These are phyloP conservation scores for Elsinoe perseae DNA, from an alignment of 2,329 filamentous ascomycete species.

Conservation along the genomic window DNA sequence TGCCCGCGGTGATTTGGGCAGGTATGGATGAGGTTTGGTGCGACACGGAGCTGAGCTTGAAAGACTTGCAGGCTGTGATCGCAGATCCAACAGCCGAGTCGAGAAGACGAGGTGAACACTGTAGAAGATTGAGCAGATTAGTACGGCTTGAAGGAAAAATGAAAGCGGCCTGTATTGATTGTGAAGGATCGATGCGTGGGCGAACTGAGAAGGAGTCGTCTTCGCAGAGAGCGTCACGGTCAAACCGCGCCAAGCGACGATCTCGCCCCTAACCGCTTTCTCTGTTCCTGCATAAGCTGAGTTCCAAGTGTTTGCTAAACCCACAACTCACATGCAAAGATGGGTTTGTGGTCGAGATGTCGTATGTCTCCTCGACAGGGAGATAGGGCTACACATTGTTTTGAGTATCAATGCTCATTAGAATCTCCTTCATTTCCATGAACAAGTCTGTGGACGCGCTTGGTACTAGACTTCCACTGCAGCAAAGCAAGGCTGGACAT, in stretches of 20 bases:
- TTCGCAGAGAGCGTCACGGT: conserved; percentile 6
- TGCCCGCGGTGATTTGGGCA: neutral
- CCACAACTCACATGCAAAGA: neutral
- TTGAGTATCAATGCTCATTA: neutral
- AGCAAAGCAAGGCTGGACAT: neutral
- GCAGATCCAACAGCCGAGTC: neutral
- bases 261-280: conserved; percentile 1
- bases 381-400: neutral
- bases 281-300: conserved; percentile 5
- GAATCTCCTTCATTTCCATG: neutral
- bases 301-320: neutral
- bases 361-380: neutral
- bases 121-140: conserved; percentile 1
- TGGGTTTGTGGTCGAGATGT: neutral
- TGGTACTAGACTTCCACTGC: neutral
- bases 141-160: conserved; percentile 9
- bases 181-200: conserved; percentile 3
- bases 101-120: conserved; percentile 1
- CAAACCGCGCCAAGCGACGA: conserved; percentile 4
- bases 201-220: neutral
- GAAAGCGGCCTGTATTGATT: neutral
- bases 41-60: conserved; percentile 12
- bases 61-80: neutral
- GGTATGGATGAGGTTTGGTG: conserved; percentile 9
- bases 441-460: neutral